Percentiles rank a stretch among this genome's conserved stretches.
phyloP scores from a whole-genome alignment of 768 basidiomycete species.

The Hortiboletus campestris region DNA sequence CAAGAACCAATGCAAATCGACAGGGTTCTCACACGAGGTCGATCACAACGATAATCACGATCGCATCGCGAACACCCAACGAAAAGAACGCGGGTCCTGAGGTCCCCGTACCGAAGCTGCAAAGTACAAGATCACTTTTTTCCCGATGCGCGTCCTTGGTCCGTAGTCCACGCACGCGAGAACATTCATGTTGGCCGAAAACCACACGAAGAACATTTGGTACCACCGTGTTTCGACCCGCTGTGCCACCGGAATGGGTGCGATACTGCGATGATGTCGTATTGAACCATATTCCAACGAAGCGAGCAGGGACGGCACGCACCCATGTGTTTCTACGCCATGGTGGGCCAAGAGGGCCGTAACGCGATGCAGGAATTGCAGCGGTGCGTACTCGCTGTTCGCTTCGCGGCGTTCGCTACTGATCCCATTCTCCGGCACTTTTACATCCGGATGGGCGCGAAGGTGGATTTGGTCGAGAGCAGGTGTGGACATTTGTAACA shows the following conservation, averaged over 20 bases:
- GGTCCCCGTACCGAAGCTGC: conserved; percentile 48
- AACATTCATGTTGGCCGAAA: conserved; percentile 46
- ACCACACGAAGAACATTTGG: conserved; percentile 53
- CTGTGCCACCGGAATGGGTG: conserved; percentile 36
- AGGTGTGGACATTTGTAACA: conserved; percentile 4
- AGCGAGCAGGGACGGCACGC: neutral
- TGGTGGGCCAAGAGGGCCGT: conserved; percentile 32
- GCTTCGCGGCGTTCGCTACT: neutral
- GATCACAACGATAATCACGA: conserved; percentile 40
- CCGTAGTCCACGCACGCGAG: conserved; percentile 33
- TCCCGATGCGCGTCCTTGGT: too few species aligned
- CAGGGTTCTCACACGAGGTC: conserved; percentile 40
- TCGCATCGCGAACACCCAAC: conserved; percentile 43
- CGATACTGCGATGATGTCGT: conserved; percentile 30
- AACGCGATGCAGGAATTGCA: conserved; percentile 18
- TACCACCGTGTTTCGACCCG: conserved; percentile 42
- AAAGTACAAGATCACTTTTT: neutral
- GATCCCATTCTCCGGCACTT: conserved; percentile 1
- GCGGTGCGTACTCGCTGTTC: neutral
- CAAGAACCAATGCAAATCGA: neutral
- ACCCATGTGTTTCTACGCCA: conserved; percentile 45
- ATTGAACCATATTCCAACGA: neutral
- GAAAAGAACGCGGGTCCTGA: conserved; percentile 51
- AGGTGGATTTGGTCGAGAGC: neutral
- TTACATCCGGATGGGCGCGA: neutral